phyloP scores from a whole-genome alignment of 2,329 filamentous ascomycete species.

The Penicillium sp. region DNA sequence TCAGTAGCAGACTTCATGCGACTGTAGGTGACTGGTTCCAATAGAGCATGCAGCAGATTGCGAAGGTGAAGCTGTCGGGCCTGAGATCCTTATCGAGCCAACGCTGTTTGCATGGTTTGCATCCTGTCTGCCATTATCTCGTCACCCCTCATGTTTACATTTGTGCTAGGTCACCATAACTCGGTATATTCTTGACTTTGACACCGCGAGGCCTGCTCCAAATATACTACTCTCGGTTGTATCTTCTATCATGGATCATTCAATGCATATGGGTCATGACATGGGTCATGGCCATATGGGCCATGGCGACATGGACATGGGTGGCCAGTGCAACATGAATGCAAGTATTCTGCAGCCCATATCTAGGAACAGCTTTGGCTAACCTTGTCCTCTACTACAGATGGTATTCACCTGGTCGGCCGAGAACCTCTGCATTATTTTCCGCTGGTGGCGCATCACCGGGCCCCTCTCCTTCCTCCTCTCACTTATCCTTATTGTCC shows the following conservation, averaged over 20 bases:
- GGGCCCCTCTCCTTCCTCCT: slow-evolving; percentile 69
- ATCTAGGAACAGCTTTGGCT: background rate
- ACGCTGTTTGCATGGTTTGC: slow-evolving; percentile 39
- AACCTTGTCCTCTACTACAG: slow-evolving; percentile 45
- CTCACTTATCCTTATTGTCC: slow-evolving; percentile 76
- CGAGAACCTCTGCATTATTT: slow-evolving; percentile 90
- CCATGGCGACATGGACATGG: slow-evolving; percentile 57
- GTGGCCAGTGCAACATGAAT: slow-evolving; percentile 80
- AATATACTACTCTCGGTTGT: background rate
- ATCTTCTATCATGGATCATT: slow-evolving; percentile 33
- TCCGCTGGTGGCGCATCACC: slow-evolving; percentile 81
- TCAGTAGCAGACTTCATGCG: background rate
- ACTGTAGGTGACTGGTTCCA: background rate
- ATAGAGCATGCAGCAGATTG: slow-evolving; percentile 1
- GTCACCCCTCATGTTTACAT: slow-evolving; percentile 10
- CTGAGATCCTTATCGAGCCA: slow-evolving; percentile 19
- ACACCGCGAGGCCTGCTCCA: background rate
- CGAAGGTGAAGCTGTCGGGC: slow-evolving; percentile 5
- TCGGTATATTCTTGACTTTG: background rate
- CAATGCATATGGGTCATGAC: slow-evolving; percentile 45
- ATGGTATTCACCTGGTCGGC: slow-evolving; percentile 99
- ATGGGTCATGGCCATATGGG: slow-evolving; percentile 53
- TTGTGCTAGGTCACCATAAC: background rate
- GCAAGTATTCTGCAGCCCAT: slow-evolving; percentile 49
- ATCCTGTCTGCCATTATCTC: slow-evolving; percentile 14